phyloP scores from a whole-genome alignment of 257 asterid genomes.

The Solanum acaule region DNA sequence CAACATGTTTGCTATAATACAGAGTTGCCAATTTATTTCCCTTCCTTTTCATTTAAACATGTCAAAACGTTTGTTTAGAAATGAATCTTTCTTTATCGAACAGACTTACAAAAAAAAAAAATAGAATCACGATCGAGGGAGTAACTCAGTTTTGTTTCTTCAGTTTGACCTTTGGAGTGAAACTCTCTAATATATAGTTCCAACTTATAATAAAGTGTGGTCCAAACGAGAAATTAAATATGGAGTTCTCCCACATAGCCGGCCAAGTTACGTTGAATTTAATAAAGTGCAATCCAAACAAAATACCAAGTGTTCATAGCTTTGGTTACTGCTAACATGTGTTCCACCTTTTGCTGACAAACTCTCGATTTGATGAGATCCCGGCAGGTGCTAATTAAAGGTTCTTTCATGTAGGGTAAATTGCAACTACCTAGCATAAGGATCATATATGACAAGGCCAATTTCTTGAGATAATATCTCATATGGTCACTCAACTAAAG shows the following conservation, averaged over 20 bases:
- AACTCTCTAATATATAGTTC: not conserved
- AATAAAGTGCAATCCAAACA: too few species aligned
- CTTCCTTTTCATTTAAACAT: not conserved
- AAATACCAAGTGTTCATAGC: not conserved
- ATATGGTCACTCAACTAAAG: too few species aligned
- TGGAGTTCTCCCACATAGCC: not conserved
- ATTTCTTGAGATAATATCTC: too few species aligned
- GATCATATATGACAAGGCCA: too few species aligned
- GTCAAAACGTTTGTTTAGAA: not conserved
- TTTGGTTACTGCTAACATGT: not conserved
- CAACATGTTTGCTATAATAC: not conserved
- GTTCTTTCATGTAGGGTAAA: too few species aligned
- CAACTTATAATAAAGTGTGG: not conserved
- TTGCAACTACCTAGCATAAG: too few species aligned
- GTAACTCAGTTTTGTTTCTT: not conserved
- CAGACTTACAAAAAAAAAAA: not conserved
- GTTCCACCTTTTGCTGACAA: too few species aligned
- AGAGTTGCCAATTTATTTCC: not conserved
- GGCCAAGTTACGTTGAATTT: not conserved
- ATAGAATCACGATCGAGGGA: not conserved
- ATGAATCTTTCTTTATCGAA: not conserved
- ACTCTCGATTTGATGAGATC: too few species aligned
- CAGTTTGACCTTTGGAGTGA: not conserved
- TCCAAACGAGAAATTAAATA: not conserved
- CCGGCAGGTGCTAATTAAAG: too few species aligned